Conservation (phyloP, 345 rosid genomes). For the Citrus australasica region DNA sequence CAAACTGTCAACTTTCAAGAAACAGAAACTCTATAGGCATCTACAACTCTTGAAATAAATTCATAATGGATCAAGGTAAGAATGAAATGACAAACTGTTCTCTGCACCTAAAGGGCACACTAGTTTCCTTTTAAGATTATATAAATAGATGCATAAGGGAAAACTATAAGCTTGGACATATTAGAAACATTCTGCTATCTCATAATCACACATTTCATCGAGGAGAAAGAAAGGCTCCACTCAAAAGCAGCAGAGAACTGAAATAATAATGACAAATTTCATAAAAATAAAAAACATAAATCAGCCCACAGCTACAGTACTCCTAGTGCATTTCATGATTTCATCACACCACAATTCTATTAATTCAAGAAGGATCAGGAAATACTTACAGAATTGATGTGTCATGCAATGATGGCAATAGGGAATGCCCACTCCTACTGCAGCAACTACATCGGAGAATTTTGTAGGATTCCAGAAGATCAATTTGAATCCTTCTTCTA, state of each 20-base stretch:
- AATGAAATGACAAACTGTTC: not conserved
- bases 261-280: not conserved
- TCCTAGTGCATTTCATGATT: not conserved
- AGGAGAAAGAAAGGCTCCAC: not conserved
- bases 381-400: slow-evolving; percentile 80
- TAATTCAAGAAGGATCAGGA: slow-evolving; percentile 2
- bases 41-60: not conserved
- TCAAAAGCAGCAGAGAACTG: not conserved
- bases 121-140: not conserved
- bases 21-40: not conserved
- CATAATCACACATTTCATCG: not conserved
- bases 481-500: slow-evolving; percentile 80
- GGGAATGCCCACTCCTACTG: slow-evolving; percentile 33
- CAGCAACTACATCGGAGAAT: slow-evolving; percentile 74
- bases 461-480: slow-evolving; percentile 68
- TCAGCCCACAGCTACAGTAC: not conserved
- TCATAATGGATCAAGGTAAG: not conserved
- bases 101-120: not conserved
- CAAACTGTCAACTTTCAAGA: not conserved
- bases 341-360: not conserved
- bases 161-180: not conserved
- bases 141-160: not conserved
- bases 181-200: not conserved
- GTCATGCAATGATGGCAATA: slow-evolving; percentile 74
- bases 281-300: not conserved